Base-by-base conservation (phyloP, 1,284 basidiomycete genomes). In the Lignosus rhinocerotis region DNA sequence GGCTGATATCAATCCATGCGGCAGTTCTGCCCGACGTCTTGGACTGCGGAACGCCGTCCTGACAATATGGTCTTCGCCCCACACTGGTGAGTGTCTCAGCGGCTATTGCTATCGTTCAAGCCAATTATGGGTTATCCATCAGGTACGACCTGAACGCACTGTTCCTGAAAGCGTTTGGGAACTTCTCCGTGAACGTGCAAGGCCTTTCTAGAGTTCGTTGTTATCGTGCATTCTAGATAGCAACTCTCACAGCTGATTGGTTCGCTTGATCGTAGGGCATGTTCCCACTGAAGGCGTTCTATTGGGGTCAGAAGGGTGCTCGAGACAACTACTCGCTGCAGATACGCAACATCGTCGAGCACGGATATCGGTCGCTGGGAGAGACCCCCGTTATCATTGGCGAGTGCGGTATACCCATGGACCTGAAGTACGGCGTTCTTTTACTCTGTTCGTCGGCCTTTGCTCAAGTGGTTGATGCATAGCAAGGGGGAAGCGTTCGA, bases 381-480 rank as follows among this genome's bases (percentile, higher is more conserved):
- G 90, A 94, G 67, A 82, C 76, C 11, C 94, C 94, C 9, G 83
- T 93, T 36, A 75, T 96, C 8, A 85, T 98, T 62, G 94, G 94
- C 30, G 95, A 98, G 72, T 92, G 90, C 63, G 95, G 95, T 34
- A 80, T 96, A 39, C 94, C 94, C 0, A 95, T 97, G 87, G 94
- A 98, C 68, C 83, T 96, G 80, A 96, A 97, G 92, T 93, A 66
- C 45, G 89, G 77, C 17, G 9, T 17, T 38, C 31, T 2, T 31
- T 34, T 53, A 44, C n/a, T 30, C 41, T 21, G 7, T 41, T 39
- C 25, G 10, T 16, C 44, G 30, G 14, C 30, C 19, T 21, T 19
- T 53, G n/a, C 36, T 6, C 2, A 21, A 31, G 19, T 16, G 14
- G 16, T 9, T 32, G 16, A 14, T 31, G 11, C 51, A 2, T 62